Evolutionary conservation across 495 filamentous ascomycete species (phyloP).

Genomic region (Astrocystis sublimbata): DNA sequence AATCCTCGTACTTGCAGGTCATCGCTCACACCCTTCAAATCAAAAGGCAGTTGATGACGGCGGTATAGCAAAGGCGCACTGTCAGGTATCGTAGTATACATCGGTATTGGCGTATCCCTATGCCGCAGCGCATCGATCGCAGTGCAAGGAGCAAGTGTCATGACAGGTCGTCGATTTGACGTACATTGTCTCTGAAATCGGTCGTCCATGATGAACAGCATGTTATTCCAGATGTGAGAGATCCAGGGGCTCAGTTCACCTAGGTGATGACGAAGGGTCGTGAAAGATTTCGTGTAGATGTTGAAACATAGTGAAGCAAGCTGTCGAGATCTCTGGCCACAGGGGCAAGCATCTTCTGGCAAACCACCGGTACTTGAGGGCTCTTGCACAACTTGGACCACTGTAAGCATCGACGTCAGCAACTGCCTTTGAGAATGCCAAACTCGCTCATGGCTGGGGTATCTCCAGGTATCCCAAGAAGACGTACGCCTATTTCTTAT

Average conservation of each 20-base stretch:
- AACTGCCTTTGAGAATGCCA: too few relatives aligned
- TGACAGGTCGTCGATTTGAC: slow-evolving; percentile 7
- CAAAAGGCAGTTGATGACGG: slow-evolving; percentile 6
- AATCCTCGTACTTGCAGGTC: slow-evolving; percentile 5
- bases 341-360: slow-evolving; percentile 14
- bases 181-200: slow-evolving; percentile 3
- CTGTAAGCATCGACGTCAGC: too few relatives aligned
- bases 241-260: slow-evolving; percentile 19
- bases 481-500: too few relatives aligned
- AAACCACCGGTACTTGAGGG: slow-evolving; percentile 1
- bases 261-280: slow-evolving; percentile 24
- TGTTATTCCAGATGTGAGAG: slow-evolving; percentile 30
- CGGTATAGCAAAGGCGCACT: slow-evolving; percentile 9
- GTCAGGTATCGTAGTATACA: slow-evolving; percentile 15
- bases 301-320: slow-evolving; percentile 34
- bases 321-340: slow-evolving; percentile 18
- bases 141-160: slow-evolving; percentile 18
- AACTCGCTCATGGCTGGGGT: too few relatives aligned
- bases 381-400: slow-evolving; percentile 24
- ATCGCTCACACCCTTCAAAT: not conserved
- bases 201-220: slow-evolving; percentile 22
- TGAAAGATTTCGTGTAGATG: slow-evolving; percentile 33
- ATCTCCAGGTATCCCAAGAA: too few relatives aligned
- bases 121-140: not conserved
- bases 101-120: not conserved